A percentile compares a stretch with the other conserved stretches of the same genome.
Evolutionary conservation across 805 yeast species (phyloP).

Genomic region (Nakazawaea wickerhamii): DNA sequence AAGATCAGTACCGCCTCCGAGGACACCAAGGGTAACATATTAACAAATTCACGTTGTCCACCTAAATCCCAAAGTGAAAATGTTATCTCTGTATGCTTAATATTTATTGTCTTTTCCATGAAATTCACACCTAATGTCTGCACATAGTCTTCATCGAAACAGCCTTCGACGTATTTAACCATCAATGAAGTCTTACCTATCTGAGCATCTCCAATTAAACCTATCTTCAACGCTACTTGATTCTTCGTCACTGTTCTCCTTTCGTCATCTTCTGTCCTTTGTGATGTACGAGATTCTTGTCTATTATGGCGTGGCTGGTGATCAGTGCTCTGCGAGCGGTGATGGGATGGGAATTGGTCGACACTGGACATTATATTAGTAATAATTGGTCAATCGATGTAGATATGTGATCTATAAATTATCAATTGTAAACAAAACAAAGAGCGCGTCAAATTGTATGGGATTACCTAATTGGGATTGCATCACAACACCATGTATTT

Average conservation of each 20-base stretch:
- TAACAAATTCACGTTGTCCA: conserved; percentile 90
- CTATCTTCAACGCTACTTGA: conserved; percentile 72
- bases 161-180: conserved; percentile 96
- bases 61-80: conserved; percentile 96
- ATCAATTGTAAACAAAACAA: too few relatives aligned
- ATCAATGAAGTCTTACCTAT: conserved; percentile 93
- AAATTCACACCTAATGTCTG: conserved; percentile 95
- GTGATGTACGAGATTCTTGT: background rate
- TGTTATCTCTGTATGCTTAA: conserved; percentile 81
- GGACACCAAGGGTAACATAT: conserved; percentile 90
- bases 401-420: too few relatives aligned
- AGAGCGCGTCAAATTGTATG: too few relatives aligned
- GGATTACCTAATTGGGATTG: background rate
- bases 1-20: conserved; percentile 89
- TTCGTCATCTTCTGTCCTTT: conserved; percentile 2
- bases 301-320: conserved; percentile 10
- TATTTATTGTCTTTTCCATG: conserved; percentile 82
- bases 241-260: conserved; percentile 19
- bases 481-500: background rate
- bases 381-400: too few relatives aligned
- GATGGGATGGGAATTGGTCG: too few relatives aligned
- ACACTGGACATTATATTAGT: background rate
- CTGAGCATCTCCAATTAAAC: conserved; percentile 91
- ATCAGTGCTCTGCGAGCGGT: background rate
- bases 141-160: conserved; percentile 85